Base-by-base conservation (phyloP, 2,329 filamentous ascomycete species). In the Cryphonectria nitschkei region DNA sequence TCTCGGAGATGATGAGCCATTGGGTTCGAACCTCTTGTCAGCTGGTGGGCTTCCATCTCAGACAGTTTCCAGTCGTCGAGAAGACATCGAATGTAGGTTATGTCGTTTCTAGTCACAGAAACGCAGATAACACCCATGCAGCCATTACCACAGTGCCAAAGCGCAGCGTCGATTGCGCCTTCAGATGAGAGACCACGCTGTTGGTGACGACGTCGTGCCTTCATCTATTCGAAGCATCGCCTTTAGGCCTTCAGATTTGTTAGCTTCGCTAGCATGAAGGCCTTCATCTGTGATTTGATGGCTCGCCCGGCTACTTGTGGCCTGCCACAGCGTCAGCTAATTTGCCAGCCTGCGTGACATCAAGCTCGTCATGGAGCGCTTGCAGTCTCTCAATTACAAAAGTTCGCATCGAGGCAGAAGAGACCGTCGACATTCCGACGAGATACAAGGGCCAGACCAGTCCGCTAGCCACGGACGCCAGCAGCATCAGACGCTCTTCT, bases 381-480 rank as follows among this genome's bases (percentile, higher is more conserved):
- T 80, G 76, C 54, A 87, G 77, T n/a, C 84, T 78, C 26, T 81
- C 80, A 19, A 86, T 76, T 1, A 84, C 81, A 62, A 85, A 87
- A 3, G 79, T 76, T 64, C 81, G 82, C 74, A 82, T 81, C 64
- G 81, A 78, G 3, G 76, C 73, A 0, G 80, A 80, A 71, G 84
- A 85, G 3, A 80, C 82, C 0, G 83, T 83, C 29, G 84, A 85
- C 76, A 84, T 81, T 68, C 84, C 85, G 9, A 84, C 80, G 14
- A 83, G 81, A 69, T 85, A 87, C 3, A 87, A 78, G 5, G 85
- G 85, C 84, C 84, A 86, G 54, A 87, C 81, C 11, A 85, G 80
- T 22, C 83, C 82, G 73, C 85, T 84, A 34, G 84, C 84, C 0
- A 83, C 81, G 11, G 84, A 84, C 0, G 82, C 83, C 8, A 87